Evolutionary conservation across 495 filamentous ascomycete species (phyloP), one percentile per base, ranked within the genome.

Genomic region (Usnea hakonensis): DNA sequence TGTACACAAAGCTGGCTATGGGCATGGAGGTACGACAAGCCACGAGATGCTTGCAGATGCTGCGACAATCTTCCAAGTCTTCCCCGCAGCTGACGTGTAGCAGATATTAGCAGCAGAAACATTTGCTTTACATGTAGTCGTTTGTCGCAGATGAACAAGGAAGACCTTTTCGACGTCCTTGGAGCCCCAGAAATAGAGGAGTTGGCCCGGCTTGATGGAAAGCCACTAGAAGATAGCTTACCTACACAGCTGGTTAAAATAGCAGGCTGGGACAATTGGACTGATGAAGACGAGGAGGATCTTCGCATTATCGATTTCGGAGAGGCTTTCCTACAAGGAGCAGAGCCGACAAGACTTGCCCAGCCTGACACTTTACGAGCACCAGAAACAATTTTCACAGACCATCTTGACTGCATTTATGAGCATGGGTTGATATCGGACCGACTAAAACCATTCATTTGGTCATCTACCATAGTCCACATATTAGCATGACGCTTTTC

Each of bases 221-320:
- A 73, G 61, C 23, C 57, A 9, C 61, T 76, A 28, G 65, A 67
- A 17, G 56, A 64, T 32, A 69, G 71, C 28, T 46, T 79, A 54
- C 75, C 78, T 0, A 62, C 66, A 35, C 73, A 79, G 58, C 64
- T 78, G 16, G 70, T 78, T 30, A 67, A 74, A 50, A 66, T 68
- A 59, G 62, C 68, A 30, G 68, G 63, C 17, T 76, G 72, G 74
- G 63, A 56, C 16, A 62, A 67, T 9, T 76, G 71, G 73, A 69
- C 67, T 26, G 72, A 73, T 37, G 72, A 76, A 50, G 73, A 77
- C 57, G 70, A 74, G 4, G 72, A 75, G 62, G 70, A 77, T 61
- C 61, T 76, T 60, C 67, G 73, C 11, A 69, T 80, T 43, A 69
- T 80, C 23, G 78, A 80, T 63, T 74, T 79, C 38, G 75, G 78